A percentile compares a stretch with the other conserved stretches of the same genome.
phyloP scores from a whole-genome alignment of 768 basidiomycete genomes.

The Dentipellis sp. region DNA sequence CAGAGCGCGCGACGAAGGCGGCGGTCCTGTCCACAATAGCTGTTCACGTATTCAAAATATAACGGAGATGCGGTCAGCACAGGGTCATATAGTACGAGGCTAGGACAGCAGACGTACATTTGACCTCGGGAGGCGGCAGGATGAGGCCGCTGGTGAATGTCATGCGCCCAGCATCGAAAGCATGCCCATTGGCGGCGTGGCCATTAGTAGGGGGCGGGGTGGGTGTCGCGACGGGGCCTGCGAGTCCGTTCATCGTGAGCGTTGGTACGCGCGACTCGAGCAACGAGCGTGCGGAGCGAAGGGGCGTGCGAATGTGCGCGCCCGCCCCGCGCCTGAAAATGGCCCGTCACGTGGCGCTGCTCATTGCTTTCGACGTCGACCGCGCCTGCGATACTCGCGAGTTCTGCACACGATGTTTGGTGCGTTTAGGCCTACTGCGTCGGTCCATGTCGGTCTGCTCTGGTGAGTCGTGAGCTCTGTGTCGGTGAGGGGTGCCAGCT shows the following conservation, averaged over 20 bases:
- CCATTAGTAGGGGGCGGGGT: constrained; percentile 29
- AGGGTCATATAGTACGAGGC: not conserved
- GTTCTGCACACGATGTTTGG: constrained; percentile 57
- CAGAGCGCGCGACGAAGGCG: constrained; percentile 83
- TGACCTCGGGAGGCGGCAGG: constrained; percentile 92
- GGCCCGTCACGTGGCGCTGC: not conserved
- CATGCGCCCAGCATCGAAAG: constrained; percentile 30
- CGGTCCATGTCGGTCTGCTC: constrained; percentile 68
- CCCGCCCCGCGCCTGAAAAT: not conserved
- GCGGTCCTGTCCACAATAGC: constrained; percentile 97
- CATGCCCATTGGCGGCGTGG: constrained; percentile 25
- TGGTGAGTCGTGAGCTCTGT: constrained; percentile 43
- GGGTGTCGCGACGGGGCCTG: not conserved
- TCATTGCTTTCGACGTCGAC: not conserved
- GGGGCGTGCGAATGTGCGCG: constrained; percentile 7
- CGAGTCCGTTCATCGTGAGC: not conserved
- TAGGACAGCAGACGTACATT: constrained; percentile 44
- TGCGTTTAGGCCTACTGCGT: constrained; percentile 66
- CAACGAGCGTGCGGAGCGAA: constrained; percentile 7
- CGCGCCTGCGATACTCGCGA: not conserved
- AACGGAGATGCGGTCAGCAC: not conserved
- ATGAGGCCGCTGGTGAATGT: constrained; percentile 79
- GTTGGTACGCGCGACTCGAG: not conserved
- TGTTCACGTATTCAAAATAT: constrained; percentile 21
- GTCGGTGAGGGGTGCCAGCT: not conserved